These are phyloP conservation scores for Sordariomycetes sp. DNA, from an alignment of 2,329 filamentous ascomycete species.

Conservation along the genomic window DNA sequence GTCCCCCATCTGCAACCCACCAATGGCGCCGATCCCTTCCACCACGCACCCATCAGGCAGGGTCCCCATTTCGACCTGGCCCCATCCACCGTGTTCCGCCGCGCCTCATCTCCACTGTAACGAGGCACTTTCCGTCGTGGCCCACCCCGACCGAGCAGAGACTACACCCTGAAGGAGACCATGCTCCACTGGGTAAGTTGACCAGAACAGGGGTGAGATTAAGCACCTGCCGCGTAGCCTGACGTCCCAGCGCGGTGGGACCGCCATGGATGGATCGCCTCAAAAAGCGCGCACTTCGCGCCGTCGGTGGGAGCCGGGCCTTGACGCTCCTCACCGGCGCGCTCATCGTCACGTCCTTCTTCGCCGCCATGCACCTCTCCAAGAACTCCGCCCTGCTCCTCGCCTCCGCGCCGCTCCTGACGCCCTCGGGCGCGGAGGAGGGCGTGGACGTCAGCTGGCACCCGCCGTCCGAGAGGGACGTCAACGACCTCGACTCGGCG, in stretches of 20 bases:
- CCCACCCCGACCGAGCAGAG: too few relatives aligned
- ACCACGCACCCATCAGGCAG: background rate
- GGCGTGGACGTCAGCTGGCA: constrained; percentile 34
- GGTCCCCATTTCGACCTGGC: too few relatives aligned
- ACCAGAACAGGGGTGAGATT: too few relatives aligned
- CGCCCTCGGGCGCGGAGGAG: background rate
- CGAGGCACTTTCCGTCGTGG: too few relatives aligned
- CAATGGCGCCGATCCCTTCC: background rate
- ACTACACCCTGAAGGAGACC: too few relatives aligned
- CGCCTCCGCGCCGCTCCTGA: background rate
- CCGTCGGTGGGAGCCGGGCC: background rate
- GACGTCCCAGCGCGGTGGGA: background rate
- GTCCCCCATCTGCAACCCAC: background rate
- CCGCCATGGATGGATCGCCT: background rate
- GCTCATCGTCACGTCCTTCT: background rate
- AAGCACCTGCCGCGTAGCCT: background rate
- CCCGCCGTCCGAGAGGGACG: constrained; percentile 37
- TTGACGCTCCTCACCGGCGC: background rate
- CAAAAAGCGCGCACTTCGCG: background rate
- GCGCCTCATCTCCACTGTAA: too few relatives aligned
- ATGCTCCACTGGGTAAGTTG: too few relatives aligned
- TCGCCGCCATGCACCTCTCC: background rate
- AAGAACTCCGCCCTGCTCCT: background rate
- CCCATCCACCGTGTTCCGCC: too few relatives aligned
- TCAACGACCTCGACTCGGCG: constrained; percentile 52